Conservation (phyloP, 2,329 filamentous ascomycete species). For the Xylariaceae sp. region DNA sequence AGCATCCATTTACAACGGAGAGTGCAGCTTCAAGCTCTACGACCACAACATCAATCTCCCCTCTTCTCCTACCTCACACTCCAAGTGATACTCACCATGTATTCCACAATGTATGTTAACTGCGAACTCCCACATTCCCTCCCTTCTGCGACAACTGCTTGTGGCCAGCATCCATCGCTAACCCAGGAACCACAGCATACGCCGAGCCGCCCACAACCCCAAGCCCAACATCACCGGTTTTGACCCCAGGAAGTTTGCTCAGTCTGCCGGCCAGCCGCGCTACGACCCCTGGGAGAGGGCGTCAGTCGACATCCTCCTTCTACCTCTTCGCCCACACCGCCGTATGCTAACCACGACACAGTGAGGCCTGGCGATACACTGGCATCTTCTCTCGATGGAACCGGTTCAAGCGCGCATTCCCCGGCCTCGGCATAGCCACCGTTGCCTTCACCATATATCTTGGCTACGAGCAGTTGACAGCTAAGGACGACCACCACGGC, state of each 20-base stretch:
- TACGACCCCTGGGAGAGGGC: constrained; percentile 65
- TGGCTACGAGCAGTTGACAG: constrained; percentile 82
- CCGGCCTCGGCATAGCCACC: constrained; percentile 86
- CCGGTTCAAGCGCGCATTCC: constrained; percentile 81
- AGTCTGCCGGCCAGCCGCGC: constrained; percentile 58
- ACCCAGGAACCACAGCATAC: constrained; percentile 36
- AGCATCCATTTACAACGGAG: background rate
- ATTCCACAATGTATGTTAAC: constrained; percentile 32
- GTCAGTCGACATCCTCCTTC: constrained; percentile 41
- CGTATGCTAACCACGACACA: constrained; percentile 35
- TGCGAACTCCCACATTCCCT: background rate
- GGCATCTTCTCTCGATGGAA: constrained; percentile 85
- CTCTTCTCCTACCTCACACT: background rate
- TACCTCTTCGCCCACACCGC: background rate
- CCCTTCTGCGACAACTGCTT: constrained; percentile 2
- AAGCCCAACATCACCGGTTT: constrained; percentile 87
- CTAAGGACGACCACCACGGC: constrained; percentile 66
- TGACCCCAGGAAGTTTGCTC: constrained; percentile 76
- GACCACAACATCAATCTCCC: background rate
- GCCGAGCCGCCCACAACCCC: constrained; percentile 45
- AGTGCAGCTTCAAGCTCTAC: background rate
- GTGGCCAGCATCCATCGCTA: background rate
- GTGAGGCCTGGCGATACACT: constrained; percentile 92
- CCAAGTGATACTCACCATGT: constrained; percentile 28
- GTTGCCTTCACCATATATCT: constrained; percentile 90